phyloP scores from a whole-genome alignment of 345 rosid species.

The Moricandia arvensis region DNA sequence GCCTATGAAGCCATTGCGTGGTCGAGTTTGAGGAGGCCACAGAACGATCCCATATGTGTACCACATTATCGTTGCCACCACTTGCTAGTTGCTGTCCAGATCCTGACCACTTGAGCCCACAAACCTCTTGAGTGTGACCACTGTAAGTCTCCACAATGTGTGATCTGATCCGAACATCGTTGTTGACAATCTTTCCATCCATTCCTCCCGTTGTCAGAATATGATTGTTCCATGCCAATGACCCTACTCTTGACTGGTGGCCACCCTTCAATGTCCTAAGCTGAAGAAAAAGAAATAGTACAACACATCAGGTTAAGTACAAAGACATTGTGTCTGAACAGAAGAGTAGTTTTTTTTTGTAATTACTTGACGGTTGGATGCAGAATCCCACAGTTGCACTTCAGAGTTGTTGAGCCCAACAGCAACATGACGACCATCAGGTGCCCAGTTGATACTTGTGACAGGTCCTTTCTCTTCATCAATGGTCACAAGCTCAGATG shows the following conservation, averaged over 20 bases:
- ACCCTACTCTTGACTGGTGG: constrained; percentile 1
- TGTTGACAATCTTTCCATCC: background rate
- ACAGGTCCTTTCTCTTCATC: background rate
- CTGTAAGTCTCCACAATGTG: constrained; percentile 4
- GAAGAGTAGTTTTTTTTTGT: background rate
- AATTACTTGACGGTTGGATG: background rate
- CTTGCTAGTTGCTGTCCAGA: constrained; percentile 3
- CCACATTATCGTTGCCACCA: background rate
- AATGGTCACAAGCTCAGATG: background rate
- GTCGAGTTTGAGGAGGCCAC: background rate
- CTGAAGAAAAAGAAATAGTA: background rate
- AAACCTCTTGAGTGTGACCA: background rate
- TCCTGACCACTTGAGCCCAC: constrained; percentile 2
- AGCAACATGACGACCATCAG: background rate
- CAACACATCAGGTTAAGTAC: background rate
- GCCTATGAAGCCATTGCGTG: background rate
- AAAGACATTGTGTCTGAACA: background rate
- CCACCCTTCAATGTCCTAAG: constrained; percentile 4
- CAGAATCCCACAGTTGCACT: background rate
- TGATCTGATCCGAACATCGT: background rate
- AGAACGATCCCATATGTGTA: constrained; percentile 1
- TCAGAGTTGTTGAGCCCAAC: background rate
- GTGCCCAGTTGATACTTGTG: background rate
- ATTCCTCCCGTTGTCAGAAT: background rate
- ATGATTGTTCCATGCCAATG: background rate